A percentile compares a stretch with the other conserved stretches of the same genome.
Evolutionary conservation across 768 basidiomycete genomes (phyloP).

Genomic region (Pisolithus albus): DNA sequence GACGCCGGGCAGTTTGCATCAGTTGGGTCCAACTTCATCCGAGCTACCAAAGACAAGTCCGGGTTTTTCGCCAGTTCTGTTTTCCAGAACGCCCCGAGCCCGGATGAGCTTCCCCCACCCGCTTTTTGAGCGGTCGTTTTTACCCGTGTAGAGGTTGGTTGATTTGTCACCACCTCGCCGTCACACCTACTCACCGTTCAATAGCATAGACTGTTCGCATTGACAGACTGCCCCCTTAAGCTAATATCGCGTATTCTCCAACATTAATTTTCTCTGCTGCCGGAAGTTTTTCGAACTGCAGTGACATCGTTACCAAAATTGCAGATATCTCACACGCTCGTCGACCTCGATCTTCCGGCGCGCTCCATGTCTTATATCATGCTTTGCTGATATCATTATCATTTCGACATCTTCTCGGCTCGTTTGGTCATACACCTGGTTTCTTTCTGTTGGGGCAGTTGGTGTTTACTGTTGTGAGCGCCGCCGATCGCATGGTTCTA

Average conservation of each 20-base stretch:
- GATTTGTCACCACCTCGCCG: constrained; percentile 7
- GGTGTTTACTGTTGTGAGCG: constrained; percentile 20
- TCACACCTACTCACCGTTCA: background rate
- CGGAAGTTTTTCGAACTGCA: constrained; percentile 23
- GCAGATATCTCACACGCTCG: constrained; percentile 2
- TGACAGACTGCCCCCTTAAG: constrained; percentile 30
- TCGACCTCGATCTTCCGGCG: constrained; percentile 16
- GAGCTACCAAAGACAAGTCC: constrained; percentile 27
- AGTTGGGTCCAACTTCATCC: constrained; percentile 20
- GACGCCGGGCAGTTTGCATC: constrained; percentile 26
- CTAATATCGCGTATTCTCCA: constrained; percentile 28
- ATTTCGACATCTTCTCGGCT: constrained; percentile 33
- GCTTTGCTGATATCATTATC: constrained; percentile 37
- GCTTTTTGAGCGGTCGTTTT: constrained; percentile 38
- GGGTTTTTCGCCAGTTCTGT: constrained; percentile 72
- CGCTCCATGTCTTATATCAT: constrained; percentile 20
- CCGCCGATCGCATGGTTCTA: constrained; percentile 23
- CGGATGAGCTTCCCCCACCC: constrained; percentile 72
- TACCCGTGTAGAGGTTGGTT: constrained; percentile 36
- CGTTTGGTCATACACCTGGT: constrained; percentile 20
- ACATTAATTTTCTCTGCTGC: constrained; percentile 20
- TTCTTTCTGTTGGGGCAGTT: constrained; percentile 28
- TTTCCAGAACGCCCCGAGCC: constrained; percentile 84
- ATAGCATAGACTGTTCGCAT: constrained; percentile 34
- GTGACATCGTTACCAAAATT: constrained; percentile 9